A percentile compares a stretch with the other conserved stretches of the same genome.
Conservation (phyloP, 176 grass and related monocot species). For the Eremochloa ophiuroides region DNA sequence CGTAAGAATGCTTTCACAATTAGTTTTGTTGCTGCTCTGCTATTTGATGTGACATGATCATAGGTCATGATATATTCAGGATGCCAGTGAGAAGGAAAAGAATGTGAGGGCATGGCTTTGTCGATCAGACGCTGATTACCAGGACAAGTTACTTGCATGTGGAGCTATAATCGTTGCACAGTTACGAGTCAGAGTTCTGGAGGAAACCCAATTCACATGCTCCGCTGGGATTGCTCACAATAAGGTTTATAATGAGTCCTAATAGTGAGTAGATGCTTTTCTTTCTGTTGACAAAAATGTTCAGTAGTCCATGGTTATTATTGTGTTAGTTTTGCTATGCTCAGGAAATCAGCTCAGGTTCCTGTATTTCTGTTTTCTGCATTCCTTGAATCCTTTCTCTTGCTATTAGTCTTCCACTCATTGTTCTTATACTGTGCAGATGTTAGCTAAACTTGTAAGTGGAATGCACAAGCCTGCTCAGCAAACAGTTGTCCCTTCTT, state of each 20-base stretch:
- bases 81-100: constrained; percentile 45
- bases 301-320: neutral
- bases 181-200: constrained; percentile 66
- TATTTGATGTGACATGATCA: neutral
- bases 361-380: neutral
- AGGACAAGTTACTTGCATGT: constrained; percentile 77
- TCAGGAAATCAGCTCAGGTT: neutral
- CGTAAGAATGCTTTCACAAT: constrained; percentile 44
- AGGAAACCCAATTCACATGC: constrained; percentile 87
- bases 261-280: constrained; percentile 34
- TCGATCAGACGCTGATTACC: constrained; percentile 52
- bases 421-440: constrained; percentile 45
- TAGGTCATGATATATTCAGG: constrained; percentile 37
- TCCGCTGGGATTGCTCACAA: constrained; percentile 94
- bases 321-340: neutral
- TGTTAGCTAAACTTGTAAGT: constrained; percentile 96
- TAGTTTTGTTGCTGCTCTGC: neutral
- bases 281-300: constrained; percentile 19
- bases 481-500: constrained; percentile 86
- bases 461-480: constrained; percentile 97
- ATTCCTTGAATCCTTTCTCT: constrained; percentile 14
- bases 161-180: constrained; percentile 86
- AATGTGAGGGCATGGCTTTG: constrained; percentile 69
- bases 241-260: constrained; percentile 56
- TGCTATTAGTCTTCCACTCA: constrained; percentile 13